These are phyloP conservation scores for Brassica carinata DNA, from an alignment of 345 rosid species.

Conservation along the genomic window DNA sequence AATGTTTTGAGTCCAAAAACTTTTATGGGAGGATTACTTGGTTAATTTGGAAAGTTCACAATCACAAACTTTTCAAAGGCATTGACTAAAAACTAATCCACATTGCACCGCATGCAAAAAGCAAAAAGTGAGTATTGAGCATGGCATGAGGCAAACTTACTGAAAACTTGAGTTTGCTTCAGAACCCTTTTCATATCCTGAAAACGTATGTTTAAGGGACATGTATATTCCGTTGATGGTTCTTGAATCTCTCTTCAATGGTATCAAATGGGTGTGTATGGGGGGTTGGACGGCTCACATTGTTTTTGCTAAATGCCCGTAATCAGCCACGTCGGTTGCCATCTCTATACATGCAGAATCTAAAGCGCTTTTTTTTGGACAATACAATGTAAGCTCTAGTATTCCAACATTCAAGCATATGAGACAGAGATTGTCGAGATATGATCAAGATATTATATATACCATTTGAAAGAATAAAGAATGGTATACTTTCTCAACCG, in stretches of 20 bases:
- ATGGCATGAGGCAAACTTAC: neutral
- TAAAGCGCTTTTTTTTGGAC: neutral
- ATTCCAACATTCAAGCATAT: too few species aligned
- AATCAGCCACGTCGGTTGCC: too few species aligned
- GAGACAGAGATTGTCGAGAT: too few species aligned
- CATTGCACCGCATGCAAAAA: too few species aligned
- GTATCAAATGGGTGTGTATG: neutral
- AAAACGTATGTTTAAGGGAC: neutral
- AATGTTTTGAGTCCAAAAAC: neutral
- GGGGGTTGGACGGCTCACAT: neutral
- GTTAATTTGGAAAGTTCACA: too few species aligned
- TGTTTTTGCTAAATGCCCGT: too few species aligned
- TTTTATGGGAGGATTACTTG: too few species aligned
- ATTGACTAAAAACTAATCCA: too few species aligned
- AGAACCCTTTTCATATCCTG: neutral
- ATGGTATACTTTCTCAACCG: neutral
- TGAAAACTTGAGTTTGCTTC: neutral
- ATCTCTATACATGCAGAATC: too few species aligned
- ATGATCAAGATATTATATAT: too few species aligned
- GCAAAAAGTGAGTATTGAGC: neutral
- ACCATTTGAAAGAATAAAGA: too few species aligned
- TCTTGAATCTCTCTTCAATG: neutral
- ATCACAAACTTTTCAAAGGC: neutral
- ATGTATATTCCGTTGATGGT: neutral
- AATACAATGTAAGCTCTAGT: neutral